phyloP scores from a whole-genome alignment of 208 protist species.

The Strigomonas culicis region DNA sequence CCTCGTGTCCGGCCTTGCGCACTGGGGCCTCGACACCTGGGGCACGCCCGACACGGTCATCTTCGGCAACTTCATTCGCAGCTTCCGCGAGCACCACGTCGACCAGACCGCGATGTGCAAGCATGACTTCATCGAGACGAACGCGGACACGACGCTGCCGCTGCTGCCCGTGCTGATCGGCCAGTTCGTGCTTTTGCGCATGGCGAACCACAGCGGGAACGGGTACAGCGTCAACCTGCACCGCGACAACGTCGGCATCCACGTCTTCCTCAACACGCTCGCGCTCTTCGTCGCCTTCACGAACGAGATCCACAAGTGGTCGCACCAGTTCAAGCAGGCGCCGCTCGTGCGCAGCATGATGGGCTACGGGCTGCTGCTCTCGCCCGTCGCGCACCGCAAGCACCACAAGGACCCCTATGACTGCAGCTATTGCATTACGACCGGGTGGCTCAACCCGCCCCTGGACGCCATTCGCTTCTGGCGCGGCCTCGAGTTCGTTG shows the following conservation, averaged over 20 bases:
- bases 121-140: constrained; percentile 95
- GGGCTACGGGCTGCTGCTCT: constrained; percentile 73
- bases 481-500: constrained; percentile 73
- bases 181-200: constrained; percentile 37
- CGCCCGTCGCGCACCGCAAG: constrained; percentile 75
- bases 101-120: constrained; percentile 89
- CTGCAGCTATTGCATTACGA: constrained; percentile 95
- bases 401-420: constrained; percentile 93
- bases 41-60: constrained; percentile 85
- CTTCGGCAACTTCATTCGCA: constrained; percentile 92
- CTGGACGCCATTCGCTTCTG: constrained; percentile 89
- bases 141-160: constrained; percentile 92
- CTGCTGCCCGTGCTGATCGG: constrained; percentile 72
- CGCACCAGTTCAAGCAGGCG: constrained; percentile 77
- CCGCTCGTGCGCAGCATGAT: constrained; percentile 61
- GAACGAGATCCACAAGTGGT: constrained; percentile 95
- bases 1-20: constrained; percentile 87
- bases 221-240: constrained; percentile 57
- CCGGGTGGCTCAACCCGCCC: constrained; percentile 91
- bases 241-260: constrained; percentile 49
- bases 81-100: constrained; percentile 94
- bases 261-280: constrained; percentile 70
- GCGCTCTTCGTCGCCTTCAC: constrained; percentile 85
- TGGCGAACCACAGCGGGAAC: constrained; percentile 29
- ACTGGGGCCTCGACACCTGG: constrained; percentile 95